Conservation (phyloP, 2,329 filamentous ascomycete genomes). For the Emmonsia crescens region DNA sequence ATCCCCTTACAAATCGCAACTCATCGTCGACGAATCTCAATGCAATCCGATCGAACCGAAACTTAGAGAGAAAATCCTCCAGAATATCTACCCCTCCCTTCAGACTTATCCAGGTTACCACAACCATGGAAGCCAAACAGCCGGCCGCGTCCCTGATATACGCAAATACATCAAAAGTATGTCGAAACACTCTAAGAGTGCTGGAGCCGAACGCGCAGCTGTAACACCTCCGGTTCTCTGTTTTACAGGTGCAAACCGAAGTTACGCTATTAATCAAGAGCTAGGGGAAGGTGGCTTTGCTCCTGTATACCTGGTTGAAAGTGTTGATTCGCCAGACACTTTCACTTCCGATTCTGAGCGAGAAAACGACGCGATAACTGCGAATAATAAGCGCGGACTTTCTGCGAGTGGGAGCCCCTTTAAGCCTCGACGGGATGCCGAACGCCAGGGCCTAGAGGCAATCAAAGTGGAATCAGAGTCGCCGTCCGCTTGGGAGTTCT, state of each 20-base stretch:
- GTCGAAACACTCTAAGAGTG: slow-evolving; percentile 37
- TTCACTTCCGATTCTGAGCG: slow-evolving; percentile 23
- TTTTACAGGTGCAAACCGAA: slow-evolving; percentile 53
- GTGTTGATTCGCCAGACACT: slow-evolving; percentile 45
- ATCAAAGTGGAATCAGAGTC: slow-evolving; percentile 84
- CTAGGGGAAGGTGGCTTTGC: slow-evolving; percentile 90
- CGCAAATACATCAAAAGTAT: slow-evolving; percentile 66
- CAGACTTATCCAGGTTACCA: slow-evolving; percentile 68
- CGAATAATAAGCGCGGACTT: slow-evolving; percentile 37
- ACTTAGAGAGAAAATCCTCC: slow-evolving; percentile 63
- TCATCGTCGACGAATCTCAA: slow-evolving; percentile 68
- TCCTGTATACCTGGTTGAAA: slow-evolving; percentile 83
- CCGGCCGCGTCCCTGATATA: slow-evolving; percentile 62
- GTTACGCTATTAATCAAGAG: slow-evolving; percentile 72
- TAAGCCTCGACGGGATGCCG: slow-evolving; percentile 15
- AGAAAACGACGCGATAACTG: slow-evolving; percentile 33
- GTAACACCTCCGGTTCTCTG: slow-evolving; percentile 53
- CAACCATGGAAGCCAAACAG: slow-evolving; percentile 55
- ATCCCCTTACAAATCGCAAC: slow-evolving; percentile 33
- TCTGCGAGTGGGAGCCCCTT: slow-evolving; percentile 32
- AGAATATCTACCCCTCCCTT: slow-evolving; percentile 61
- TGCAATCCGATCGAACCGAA: slow-evolving; percentile 82
- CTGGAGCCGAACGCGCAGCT: slow-evolving; percentile 46
- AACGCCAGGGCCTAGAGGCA: slow-evolving; percentile 59
- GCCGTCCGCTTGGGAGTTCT: slow-evolving; percentile 86